These are phyloP conservation scores for Lactifluus rugatus DNA, from an alignment of 768 basidiomycete genomes.

Conservation along the genomic window DNA sequence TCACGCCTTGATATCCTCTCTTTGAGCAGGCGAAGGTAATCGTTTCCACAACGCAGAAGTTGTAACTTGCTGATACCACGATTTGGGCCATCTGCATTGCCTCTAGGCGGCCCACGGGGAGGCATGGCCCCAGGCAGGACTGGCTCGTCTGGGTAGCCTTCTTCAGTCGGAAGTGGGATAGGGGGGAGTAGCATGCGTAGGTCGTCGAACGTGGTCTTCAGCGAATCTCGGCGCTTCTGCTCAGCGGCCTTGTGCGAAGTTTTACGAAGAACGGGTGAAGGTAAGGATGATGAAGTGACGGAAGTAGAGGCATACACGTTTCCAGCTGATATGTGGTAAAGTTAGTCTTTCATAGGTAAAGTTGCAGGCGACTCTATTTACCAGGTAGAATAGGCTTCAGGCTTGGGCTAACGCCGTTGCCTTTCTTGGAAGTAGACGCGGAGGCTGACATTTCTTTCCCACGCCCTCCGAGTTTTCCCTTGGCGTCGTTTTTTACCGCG, in stretches of 20 bases:
- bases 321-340: conserved; percentile 25
- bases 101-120: conserved; percentile 80
- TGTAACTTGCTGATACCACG: conserved; percentile 92
- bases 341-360: conserved; percentile 7
- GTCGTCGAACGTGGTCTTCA: conserved; percentile 90
- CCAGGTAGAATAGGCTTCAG: conserved; percentile 70
- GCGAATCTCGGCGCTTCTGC: conserved; percentile 92
- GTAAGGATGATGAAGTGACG: conserved; percentile 21
- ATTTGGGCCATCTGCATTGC: conserved; percentile 85
- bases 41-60: conserved; percentile 82
- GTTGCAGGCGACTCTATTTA: conserved; percentile 24
- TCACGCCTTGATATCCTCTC: conserved; percentile 72
- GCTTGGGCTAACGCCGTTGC: conserved; percentile 37
- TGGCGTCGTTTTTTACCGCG: conserved; percentile 20
- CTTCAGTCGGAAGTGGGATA: conserved; percentile 73
- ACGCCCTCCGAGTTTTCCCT: conserved; percentile 11
- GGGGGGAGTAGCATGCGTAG: conserved; percentile 77
- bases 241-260: conserved; percentile 94
- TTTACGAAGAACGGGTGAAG: conserved; percentile 43
- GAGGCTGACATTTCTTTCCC: conserved; percentile 10
- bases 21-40: conserved; percentile 71
- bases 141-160: conserved; percentile 60
- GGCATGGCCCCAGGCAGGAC: conserved; percentile 81
- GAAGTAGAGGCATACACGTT: conserved; percentile 25
- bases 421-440: conserved; percentile 24